Conservation (phyloP, 257 asterid genomes). For the Nicotiana sylvestris region DNA sequence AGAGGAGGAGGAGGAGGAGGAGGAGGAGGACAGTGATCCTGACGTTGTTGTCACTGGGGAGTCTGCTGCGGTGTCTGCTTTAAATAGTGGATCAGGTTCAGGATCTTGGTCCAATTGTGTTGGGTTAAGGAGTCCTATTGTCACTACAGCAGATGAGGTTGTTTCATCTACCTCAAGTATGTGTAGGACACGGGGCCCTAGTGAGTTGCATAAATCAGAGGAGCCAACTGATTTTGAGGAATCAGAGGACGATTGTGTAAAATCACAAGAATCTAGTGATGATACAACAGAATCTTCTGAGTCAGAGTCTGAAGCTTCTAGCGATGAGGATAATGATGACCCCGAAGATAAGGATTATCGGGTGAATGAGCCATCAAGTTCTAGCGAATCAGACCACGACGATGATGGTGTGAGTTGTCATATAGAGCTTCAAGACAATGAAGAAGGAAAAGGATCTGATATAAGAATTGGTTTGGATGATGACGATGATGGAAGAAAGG, state of each 20-base stretch:
- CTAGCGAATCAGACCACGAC: neutral
- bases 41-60: neutral
- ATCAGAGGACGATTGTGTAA: neutral
- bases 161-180: conserved; percentile 18
- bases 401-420: too few relatives aligned
- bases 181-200: neutral
- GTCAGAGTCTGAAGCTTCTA: conserved; percentile 9
- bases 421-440: too few relatives aligned
- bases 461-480: neutral
- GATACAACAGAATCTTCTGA: neutral
- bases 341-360: conserved; percentile 7
- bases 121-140: neutral
- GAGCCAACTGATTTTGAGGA: neutral
- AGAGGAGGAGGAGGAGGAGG: neutral
- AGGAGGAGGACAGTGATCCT: neutral
- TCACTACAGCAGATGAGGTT: conserved; percentile 6
- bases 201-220: neutral
- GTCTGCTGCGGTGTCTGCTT: neutral
- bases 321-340: conserved; percentile 24
- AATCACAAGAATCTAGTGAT: neutral
- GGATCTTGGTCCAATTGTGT: conserved; percentile 15
- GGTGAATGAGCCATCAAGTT: conserved; percentile 2
- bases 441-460: neutral
- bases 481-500: neutral
- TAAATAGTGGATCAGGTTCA: conserved; percentile 8